These are phyloP conservation scores for Termitomyces sp. DNA, from an alignment of 768 basidiomycete genomes.

Conservation along the genomic window DNA sequence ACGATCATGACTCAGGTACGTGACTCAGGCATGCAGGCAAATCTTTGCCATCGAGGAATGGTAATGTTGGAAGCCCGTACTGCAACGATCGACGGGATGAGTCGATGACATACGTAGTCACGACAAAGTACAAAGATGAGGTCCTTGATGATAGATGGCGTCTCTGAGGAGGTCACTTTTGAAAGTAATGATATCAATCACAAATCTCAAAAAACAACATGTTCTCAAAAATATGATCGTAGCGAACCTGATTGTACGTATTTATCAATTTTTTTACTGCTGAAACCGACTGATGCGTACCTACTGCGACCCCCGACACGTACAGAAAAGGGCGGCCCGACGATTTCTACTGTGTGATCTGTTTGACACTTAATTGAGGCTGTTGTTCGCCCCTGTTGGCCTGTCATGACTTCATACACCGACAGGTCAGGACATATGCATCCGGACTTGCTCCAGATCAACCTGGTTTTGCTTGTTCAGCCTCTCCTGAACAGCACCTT, in stretches of 20 bases:
- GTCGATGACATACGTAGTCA: background rate
- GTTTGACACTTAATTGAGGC: background rate
- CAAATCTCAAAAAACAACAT: background rate
- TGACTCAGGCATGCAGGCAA: slow-evolving; percentile 10
- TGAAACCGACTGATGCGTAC: slow-evolving; percentile 20
- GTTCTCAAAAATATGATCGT: background rate
- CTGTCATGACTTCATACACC: background rate
- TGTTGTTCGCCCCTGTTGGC: background rate
- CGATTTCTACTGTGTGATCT: slow-evolving; percentile 7
- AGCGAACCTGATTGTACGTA: slow-evolving; percentile 12
- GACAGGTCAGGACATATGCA: background rate
- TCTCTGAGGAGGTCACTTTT: background rate
- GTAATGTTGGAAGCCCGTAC: background rate
- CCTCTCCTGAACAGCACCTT: too few species aligned
- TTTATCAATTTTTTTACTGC: slow-evolving; percentile 13
- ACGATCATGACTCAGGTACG: slow-evolving; percentile 14
- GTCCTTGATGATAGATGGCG: background rate
- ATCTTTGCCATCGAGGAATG: background rate
- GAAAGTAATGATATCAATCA: background rate
- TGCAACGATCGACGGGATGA: background rate
- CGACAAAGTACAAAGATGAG: background rate
- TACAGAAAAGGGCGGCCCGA: slow-evolving; percentile 16
- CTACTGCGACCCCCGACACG: slow-evolving; percentile 19
- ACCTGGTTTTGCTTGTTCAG: slow-evolving; percentile 6
- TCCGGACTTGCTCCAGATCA: slow-evolving; percentile 7